Conservation (phyloP, 345 rosid genomes). For the Moricandia moricandioides region DNA sequence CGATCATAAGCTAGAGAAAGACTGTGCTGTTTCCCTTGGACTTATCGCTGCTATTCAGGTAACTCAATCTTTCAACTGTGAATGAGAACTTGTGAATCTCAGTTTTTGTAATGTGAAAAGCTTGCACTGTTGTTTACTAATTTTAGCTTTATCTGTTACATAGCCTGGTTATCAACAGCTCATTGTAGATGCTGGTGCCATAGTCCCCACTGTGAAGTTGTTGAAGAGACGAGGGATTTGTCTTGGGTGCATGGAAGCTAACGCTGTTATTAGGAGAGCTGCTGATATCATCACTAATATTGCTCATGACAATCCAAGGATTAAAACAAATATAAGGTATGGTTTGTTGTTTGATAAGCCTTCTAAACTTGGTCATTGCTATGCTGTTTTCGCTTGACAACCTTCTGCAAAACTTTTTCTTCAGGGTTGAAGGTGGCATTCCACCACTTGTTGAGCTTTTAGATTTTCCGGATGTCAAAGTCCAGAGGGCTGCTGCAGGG, state of each 20-base stretch:
- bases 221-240: conserved; percentile 45
- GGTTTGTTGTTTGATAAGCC: background rate
- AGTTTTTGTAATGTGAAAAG: background rate
- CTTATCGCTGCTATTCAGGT: conserved; percentile 66
- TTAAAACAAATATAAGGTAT: conserved; percentile 67
- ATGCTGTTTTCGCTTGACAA: background rate
- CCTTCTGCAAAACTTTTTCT: background rate
- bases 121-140: conserved; percentile 1
- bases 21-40: conserved; percentile 57
- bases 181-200: conserved; percentile 71
- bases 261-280: conserved; percentile 61
- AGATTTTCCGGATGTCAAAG: conserved; percentile 49
- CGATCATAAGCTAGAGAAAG: conserved; percentile 59
- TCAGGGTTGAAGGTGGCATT: conserved; percentile 70
- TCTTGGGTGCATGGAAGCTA: conserved; percentile 13
- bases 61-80: background rate
- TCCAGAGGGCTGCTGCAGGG: conserved; percentile 84
- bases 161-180: conserved; percentile 73
- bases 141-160: conserved; percentile 8
- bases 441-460: conserved; percentile 72
- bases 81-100: background rate
- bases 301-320: conserved; percentile 66
- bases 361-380: background rate
- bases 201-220: conserved; percentile 50
- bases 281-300: conserved; percentile 72